Evolutionary conservation across 164 flowering plant species (phyloP).

Genomic region (Nymphaea thermarum): DNA sequence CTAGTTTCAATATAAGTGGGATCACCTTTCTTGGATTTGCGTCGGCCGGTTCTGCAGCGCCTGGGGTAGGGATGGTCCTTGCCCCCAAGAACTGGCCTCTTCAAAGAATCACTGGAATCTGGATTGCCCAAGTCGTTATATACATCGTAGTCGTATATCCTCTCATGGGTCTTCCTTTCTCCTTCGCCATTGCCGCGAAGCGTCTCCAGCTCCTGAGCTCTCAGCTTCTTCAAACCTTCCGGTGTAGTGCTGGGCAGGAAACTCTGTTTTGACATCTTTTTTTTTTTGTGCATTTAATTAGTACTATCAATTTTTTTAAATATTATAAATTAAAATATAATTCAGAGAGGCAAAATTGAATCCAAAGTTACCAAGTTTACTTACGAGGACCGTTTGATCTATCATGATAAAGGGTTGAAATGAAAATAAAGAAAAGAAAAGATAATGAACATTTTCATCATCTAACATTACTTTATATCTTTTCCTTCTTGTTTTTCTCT

Average conservation of each 20-base stretch:
- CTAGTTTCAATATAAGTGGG: too few species aligned
- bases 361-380: too few species aligned
- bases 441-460: too few species aligned
- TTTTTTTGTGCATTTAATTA: too few species aligned
- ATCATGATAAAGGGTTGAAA: too few species aligned
- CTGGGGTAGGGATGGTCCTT: slow-evolving; percentile 45
- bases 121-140: slow-evolving; percentile 65
- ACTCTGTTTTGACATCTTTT: slow-evolving; percentile 20
- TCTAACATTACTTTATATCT: too few species aligned
- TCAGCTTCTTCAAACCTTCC: slow-evolving; percentile 22
- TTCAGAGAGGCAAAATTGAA: too few species aligned
- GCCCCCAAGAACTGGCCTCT: slow-evolving; percentile 51
- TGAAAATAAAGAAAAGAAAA: too few species aligned
- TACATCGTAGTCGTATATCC: slow-evolving; percentile 54
- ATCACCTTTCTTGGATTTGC: neutral
- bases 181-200: slow-evolving; percentile 37
- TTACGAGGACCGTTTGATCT: too few species aligned
- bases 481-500: too few species aligned
- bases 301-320: neutral
- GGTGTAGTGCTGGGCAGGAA: slow-evolving; percentile 63
- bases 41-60: slow-evolving; percentile 61
- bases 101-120: slow-evolving; percentile 10
- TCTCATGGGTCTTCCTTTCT: slow-evolving; percentile 27
- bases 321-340: too few species aligned
- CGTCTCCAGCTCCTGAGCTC: slow-evolving; percentile 29